phyloP scores from a whole-genome alignment of 768 basidiomycete species.

The Xerocomellus intermedius region DNA sequence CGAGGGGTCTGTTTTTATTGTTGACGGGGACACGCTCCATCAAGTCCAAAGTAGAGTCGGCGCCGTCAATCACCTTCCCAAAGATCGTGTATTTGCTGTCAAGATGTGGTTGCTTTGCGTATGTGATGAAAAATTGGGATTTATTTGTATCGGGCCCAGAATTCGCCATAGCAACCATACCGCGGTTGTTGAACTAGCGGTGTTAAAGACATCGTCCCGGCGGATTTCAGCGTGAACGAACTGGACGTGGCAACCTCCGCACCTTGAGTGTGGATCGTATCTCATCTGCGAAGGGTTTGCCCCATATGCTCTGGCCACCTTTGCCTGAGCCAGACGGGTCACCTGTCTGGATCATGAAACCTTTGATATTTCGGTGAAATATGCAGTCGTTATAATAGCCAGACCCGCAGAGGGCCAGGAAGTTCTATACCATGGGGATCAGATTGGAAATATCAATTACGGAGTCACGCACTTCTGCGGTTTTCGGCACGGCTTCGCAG shows the following conservation, averaged over 20 bases:
- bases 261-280: slow-evolving; percentile 93
- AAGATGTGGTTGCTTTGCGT: slow-evolving; percentile 89
- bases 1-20: slow-evolving; percentile 83
- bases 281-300: slow-evolving; percentile 88
- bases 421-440: slow-evolving; percentile 60
- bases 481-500: slow-evolving; percentile 94
- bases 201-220: not conserved
- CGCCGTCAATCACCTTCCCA: slow-evolving; percentile 97
- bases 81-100: slow-evolving; percentile 95
- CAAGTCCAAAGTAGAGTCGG: slow-evolving; percentile 89
- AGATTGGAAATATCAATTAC: not conserved
- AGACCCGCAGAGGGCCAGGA: slow-evolving; percentile 90
- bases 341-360: slow-evolving; percentile 94
- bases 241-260: slow-evolving; percentile 5
- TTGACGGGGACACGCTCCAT: slow-evolving; percentile 93
- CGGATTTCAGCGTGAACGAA: not conserved
- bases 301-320: slow-evolving; percentile 97
- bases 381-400: slow-evolving; percentile 81
- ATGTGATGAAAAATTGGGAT: slow-evolving; percentile 86
- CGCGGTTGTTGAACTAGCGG: slow-evolving; percentile 87
- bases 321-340: slow-evolving; percentile 91
- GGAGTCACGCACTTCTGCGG: slow-evolving; percentile 72
- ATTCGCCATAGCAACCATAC: slow-evolving; percentile 98
- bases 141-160: slow-evolving; percentile 94
- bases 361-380: slow-evolving; percentile 94